These are phyloP conservation scores for Metschnikowia noctiluminum DNA, from an alignment of 805 yeast genomes.

Conservation along the genomic window DNA sequence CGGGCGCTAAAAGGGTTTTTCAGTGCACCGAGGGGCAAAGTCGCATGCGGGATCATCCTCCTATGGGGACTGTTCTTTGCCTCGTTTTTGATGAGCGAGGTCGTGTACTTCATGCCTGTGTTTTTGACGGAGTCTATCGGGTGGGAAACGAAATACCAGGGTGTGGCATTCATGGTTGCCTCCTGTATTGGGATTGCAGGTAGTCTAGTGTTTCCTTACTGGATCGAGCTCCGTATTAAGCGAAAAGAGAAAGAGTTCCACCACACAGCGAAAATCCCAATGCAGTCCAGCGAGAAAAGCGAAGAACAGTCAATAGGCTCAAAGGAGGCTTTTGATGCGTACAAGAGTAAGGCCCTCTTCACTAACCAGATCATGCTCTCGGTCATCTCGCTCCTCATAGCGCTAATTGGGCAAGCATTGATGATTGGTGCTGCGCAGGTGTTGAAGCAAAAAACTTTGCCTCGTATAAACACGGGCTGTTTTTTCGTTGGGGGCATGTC, in stretches of 20 bases:
- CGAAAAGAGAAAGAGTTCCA: neutral
- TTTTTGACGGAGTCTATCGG: neutral
- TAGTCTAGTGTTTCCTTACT: neutral
- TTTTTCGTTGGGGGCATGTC: neutral
- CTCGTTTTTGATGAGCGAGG: neutral
- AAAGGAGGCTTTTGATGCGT: neutral
- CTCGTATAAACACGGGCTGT: neutral
- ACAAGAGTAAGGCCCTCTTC: neutral
- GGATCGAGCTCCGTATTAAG: neutral
- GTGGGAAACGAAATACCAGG: neutral
- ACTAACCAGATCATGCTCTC: neutral
- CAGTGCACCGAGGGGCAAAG: neutral
- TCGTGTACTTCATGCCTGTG: neutral
- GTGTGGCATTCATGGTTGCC: neutral
- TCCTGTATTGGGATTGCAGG: neutral
- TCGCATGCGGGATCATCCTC: neutral
- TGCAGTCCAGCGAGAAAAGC: neutral
- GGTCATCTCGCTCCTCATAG: neutral
- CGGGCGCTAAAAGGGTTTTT: neutral
- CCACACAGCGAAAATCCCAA: too few species aligned
- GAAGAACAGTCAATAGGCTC: neutral
- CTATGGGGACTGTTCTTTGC: neutral
- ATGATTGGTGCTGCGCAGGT: neutral
- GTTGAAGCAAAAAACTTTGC: neutral
- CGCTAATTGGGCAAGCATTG: neutral